Evolutionary conservation across 805 yeast species (phyloP).

Genomic region (Suhomyces canberraensis): DNA sequence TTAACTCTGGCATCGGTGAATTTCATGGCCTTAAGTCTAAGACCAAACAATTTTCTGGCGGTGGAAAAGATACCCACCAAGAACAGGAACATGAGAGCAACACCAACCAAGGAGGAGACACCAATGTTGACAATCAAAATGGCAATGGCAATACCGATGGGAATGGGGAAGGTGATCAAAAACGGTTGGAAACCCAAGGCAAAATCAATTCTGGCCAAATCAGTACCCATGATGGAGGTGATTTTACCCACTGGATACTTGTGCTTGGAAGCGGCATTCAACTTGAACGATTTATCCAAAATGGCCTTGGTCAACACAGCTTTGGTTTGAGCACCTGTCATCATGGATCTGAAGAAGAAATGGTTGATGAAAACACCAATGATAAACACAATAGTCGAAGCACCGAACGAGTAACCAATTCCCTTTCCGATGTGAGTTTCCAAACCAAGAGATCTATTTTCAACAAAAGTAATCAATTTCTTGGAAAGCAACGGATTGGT

Average conservation of each 20-base stretch:
- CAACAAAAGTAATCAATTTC: conserved; percentile 36
- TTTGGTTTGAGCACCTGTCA: conserved; percentile 26
- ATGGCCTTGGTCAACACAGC: conserved; percentile 23
- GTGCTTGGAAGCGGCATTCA: conserved; percentile 19
- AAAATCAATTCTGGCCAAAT: conserved; percentile 25
- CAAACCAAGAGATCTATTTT: conserved; percentile 21
- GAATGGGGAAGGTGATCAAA: conserved; percentile 21
- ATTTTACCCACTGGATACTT: conserved; percentile 20
- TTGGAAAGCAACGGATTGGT: conserved; percentile 35
- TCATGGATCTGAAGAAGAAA: conserved; percentile 20
- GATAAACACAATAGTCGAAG: conserved; percentile 26
- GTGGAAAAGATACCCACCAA: conserved; percentile 43
- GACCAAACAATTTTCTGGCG: conserved; percentile 50
- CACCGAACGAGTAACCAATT: conserved; percentile 41
- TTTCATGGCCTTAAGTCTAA: conserved; percentile 55
- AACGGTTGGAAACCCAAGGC: conserved; percentile 28
- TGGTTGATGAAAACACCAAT: conserved; percentile 23
- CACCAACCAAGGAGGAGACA: conserved; percentile 23
- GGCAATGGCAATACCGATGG: conserved; percentile 22
- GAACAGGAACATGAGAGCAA: conserved; percentile 17
- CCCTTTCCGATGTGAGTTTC: conserved; percentile 30
- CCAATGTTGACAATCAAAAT: conserved; percentile 23
- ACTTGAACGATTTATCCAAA: conserved; percentile 20
- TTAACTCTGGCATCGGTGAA: conserved; percentile 77
- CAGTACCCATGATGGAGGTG: conserved; percentile 28